Base-by-base conservation (phyloP, 2,329 filamentous ascomycete genomes). In the Diaporthe sp. region DNA sequence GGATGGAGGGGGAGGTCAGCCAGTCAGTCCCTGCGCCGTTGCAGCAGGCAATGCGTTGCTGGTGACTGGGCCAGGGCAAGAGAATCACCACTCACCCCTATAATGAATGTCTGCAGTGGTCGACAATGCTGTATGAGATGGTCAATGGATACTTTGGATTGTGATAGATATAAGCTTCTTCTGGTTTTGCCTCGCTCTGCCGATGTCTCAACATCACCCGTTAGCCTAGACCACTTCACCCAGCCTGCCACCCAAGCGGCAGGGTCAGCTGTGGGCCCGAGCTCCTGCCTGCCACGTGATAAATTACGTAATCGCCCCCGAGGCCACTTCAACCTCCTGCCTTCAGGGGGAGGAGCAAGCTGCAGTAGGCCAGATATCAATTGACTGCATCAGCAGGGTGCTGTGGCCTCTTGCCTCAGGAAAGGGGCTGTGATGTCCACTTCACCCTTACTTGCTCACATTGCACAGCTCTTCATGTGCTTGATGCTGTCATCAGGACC, bases 111-210 rank as follows among this genome's bases (percentile, higher is more conserved):
- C 59, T 70, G 75, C 74, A 57, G 59, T 44, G 62, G 72, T 59
- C 51, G 67, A 49, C 73, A 46, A 76, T 76, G 53, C 73, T 73
- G 74, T 72, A 74, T 74, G 72, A 76, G 71, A 76, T 76, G 62
- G 74, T 74, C 76, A 77, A 77, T 77, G 72, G 72, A 77, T 77
- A 77, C 76, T 77, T 65, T 75, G 72, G 67, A 69, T 55, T 76
- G 74, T 58, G 61, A 77, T 74, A 76, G 72, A 77, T 77, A 77
- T 74, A 62, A 75, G 74, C 74, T 72, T 70, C 65, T 53, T 70
- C 34, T 69, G 65, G 49, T 69, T 69, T 69, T 69, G 65, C 49
- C 49, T 69, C 8, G 59, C 28, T 68, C 44, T 74, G 72, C 49
- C 68, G 65, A 39, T 74, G 71, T 61, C 71, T 73, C 71, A 73